Percentiles rank a stretch among this genome's conserved stretches.
These are phyloP conservation scores for Schizosaccharomyces japonicus DNA, from an alignment of 805 yeast genomes.

Conservation along the genomic window DNA sequence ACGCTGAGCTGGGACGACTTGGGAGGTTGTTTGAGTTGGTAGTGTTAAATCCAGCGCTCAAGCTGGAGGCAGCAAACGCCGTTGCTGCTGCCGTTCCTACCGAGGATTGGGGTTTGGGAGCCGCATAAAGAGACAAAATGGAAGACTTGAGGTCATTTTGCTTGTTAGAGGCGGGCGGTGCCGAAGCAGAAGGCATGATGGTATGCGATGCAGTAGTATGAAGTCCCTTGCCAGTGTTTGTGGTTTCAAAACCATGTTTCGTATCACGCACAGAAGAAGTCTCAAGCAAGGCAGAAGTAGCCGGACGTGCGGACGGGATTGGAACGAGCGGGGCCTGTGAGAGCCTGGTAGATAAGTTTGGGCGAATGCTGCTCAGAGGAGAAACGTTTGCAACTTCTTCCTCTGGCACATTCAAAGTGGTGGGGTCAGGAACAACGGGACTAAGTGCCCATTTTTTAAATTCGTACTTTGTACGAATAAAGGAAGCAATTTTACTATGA, in stretches of 20 bases:
- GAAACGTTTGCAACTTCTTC: too few species aligned
- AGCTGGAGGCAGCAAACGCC: background rate
- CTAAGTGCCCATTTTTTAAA: slow-evolving; percentile 62
- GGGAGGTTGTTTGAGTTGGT: background rate
- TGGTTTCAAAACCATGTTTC: background rate
- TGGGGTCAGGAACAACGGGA: slow-evolving; percentile 34
- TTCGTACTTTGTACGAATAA: slow-evolving; percentile 80
- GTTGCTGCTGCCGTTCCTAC: background rate
- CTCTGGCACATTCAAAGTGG: slow-evolving; percentile 9
- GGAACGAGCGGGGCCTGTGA: slow-evolving; percentile 11
- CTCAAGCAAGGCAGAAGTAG: slow-evolving; percentile 8
- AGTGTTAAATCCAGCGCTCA: too few species aligned
- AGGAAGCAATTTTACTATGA: slow-evolving; percentile 51
- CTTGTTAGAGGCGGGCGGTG: slow-evolving; percentile 13
- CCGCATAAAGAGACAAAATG: slow-evolving; percentile 58
- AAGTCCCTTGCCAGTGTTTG: background rate
- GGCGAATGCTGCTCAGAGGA: too few species aligned
- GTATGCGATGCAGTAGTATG: background rate
- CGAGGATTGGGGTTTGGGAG: slow-evolving; percentile 19
- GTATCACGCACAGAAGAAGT: background rate
- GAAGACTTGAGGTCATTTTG: slow-evolving; percentile 83
- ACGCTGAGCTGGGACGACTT: background rate
- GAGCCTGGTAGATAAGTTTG: too few species aligned
- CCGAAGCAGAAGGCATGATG: slow-evolving; percentile 8
- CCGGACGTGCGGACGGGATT: slow-evolving; percentile 6